Conservation (phyloP, 768 basidiomycete species). For the Termitomyces sp. region DNA sequence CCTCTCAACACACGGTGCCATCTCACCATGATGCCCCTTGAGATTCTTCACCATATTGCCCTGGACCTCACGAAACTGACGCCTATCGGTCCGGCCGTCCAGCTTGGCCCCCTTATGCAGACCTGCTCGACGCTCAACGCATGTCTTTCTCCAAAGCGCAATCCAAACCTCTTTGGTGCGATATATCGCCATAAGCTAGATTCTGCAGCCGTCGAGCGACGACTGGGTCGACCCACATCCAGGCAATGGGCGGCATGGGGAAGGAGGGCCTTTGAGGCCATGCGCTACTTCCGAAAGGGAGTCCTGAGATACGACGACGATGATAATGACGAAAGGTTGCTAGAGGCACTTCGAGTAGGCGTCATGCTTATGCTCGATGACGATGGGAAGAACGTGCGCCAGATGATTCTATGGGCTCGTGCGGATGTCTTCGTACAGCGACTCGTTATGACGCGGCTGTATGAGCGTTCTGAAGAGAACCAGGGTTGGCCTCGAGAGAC, state of each 20-base stretch:
- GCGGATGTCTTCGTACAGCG: conserved; percentile 34
- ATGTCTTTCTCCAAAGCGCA: conserved; percentile 22
- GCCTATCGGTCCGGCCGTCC: conserved; percentile 38
- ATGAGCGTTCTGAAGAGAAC: conserved; percentile 21
- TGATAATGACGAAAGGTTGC: background rate
- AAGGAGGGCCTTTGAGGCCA: conserved; percentile 1
- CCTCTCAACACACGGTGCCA: background rate
- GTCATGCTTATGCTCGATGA: conserved; percentile 36
- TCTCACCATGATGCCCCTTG: background rate
- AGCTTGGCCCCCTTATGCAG: conserved; percentile 42
- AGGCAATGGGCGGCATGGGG: conserved; percentile 13
- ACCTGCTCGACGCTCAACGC: conserved; percentile 34
- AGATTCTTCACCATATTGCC: background rate
- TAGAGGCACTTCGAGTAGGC: background rate
- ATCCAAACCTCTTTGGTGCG: conserved; percentile 40
- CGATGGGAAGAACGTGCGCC: conserved; percentile 47
- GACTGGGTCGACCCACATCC: conserved; percentile 33
- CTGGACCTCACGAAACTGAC: background rate
- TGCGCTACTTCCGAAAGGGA: background rate
- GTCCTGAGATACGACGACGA: background rate
- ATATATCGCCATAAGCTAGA: conserved; percentile 59
- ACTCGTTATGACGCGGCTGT: conserved; percentile 35
- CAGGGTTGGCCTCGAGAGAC: conserved; percentile 49
- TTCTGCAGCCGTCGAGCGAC: conserved; percentile 39
- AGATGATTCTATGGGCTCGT: conserved; percentile 38